Evolutionary conservation across 2,329 filamentous ascomycete species (phyloP).

Genomic region (Aureobasidium lini): DNA sequence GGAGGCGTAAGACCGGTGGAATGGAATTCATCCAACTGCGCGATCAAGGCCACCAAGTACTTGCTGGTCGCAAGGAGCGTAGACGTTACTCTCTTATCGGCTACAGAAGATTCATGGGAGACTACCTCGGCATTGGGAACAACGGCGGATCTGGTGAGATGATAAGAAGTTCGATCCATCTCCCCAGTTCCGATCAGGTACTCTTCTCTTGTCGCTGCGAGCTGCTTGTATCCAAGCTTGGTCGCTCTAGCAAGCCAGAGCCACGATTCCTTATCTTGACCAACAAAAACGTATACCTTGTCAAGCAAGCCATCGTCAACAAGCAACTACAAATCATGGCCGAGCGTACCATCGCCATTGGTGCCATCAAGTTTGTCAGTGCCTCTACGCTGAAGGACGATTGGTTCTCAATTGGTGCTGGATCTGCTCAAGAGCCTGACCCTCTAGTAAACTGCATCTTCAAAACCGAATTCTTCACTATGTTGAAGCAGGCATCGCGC

Average conservation of each 20-base stretch:
- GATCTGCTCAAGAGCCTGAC: constrained; percentile 85
- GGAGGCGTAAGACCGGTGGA: constrained; percentile 86
- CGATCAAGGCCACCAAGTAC: constrained; percentile 75
- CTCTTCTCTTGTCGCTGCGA: constrained; percentile 91
- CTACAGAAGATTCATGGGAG: constrained; percentile 84
- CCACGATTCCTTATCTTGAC: constrained; percentile 81
- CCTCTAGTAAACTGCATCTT: constrained; percentile 89
- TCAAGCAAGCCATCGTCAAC: constrained; percentile 76
- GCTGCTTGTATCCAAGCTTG: constrained; percentile 86
- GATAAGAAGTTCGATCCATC: constrained; percentile 65
- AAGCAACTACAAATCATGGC: constrained; percentile 72
- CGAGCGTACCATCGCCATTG: constrained; percentile 74
- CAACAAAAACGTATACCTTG: constrained; percentile 77
- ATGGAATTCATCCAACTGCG: constrained; percentile 82
- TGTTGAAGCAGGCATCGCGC: constrained; percentile 72
- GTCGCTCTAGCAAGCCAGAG: constrained; percentile 87
- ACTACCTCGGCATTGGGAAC: constrained; percentile 86
- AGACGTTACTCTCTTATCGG: constrained; percentile 85
- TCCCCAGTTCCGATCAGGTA: constrained; percentile 62
- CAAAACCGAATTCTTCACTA: constrained; percentile 96
- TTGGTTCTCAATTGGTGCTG: constrained; percentile 90
- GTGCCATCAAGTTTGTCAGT: constrained; percentile 81
- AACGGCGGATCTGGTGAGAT: constrained; percentile 70
- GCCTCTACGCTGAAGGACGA: constrained; percentile 79
- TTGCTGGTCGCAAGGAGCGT: constrained; percentile 82